Evolutionary conservation across 495 filamentous ascomycete species (phyloP).

Genomic region (Filosporella fistucella): DNA sequence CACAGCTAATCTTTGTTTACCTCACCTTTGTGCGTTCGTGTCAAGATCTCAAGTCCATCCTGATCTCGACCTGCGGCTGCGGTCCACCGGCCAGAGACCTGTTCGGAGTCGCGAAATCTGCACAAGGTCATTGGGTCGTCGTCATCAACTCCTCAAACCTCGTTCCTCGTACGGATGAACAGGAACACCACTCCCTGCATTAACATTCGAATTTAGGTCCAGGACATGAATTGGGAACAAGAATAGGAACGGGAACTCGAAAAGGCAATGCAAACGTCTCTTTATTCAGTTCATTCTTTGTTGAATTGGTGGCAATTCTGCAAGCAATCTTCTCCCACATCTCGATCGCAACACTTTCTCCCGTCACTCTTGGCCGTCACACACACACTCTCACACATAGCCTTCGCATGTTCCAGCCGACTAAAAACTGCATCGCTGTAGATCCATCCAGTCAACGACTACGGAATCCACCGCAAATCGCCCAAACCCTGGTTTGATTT

Average conservation of each 20-base stretch:
- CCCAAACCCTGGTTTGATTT: constrained; percentile 11
- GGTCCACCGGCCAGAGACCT: constrained; percentile 18
- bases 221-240: too few species aligned
- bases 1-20: constrained; percentile 16
- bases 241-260: too few species aligned
- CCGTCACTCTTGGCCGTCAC: constrained; percentile 10
- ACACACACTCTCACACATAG: constrained; percentile 12
- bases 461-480: constrained; percentile 19
- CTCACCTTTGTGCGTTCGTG: too few species aligned
- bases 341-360: background rate
- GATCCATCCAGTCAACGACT: constrained; percentile 20
- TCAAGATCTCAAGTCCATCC: too few species aligned
- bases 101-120: constrained; percentile 13
- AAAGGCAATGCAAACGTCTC: too few species aligned
- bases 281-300: too few species aligned
- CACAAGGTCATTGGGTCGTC: constrained; percentile 20
- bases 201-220: too few species aligned
- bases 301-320: too few species aligned
- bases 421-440: constrained; percentile 16
- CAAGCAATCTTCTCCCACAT: too few species aligned
- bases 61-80: too few species aligned
- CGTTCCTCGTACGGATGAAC: constrained; percentile 2
- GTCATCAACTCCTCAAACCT: constrained; percentile 21
- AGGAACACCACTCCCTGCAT: too few species aligned
- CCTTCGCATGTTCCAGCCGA: constrained; percentile 14